phyloP scores from a whole-genome alignment of 2,329 filamentous ascomycete genomes.

The Aspergillus tamarii region DNA sequence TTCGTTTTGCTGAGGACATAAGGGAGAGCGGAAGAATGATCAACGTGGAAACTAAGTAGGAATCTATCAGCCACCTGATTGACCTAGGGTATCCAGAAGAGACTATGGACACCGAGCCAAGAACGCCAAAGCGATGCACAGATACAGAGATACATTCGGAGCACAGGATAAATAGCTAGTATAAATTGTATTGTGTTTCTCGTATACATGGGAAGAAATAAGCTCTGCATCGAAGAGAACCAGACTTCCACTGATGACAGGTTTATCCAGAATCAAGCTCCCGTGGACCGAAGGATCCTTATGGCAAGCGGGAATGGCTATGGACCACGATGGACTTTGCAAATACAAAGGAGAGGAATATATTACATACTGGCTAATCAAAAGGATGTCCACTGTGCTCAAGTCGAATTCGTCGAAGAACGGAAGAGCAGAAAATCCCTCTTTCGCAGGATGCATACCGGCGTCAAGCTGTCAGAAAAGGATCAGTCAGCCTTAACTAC shows the following conservation, averaged over 20 bases:
- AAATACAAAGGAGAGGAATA: conserved; percentile 24
- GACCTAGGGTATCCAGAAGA: background rate
- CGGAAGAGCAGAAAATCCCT: conserved; percentile 87
- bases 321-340: conserved; percentile 12
- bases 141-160: conserved; percentile 21
- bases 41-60: conserved; percentile 82
- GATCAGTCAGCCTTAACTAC: conserved; percentile 15
- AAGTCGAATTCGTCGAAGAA: conserved; percentile 99
- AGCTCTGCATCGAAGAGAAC: background rate
- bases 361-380: conserved; percentile 95
- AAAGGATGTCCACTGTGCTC: conserved; percentile 92
- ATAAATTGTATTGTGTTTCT: conserved; percentile 40
- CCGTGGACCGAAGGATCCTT: conserved; percentile 3
- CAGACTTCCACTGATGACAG: conserved; percentile 11
- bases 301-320: conserved; percentile 10
- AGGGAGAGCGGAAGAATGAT: conserved; percentile 97
- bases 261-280: conserved; percentile 2
- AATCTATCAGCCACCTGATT: conserved; percentile 32
- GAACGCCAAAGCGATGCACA: conserved; percentile 18
- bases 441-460: conserved; percentile 94
- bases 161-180: conserved; percentile 25
- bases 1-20: conserved; percentile 98
- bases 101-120: conserved; percentile 12
- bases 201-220: conserved; percentile 36
- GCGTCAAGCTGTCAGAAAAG: conserved; percentile 76